A percentile compares a stretch with the other conserved stretches of the same genome.
phyloP scores from a whole-genome alignment of 768 basidiomycete genomes.

The Favolaschia claudopus region DNA sequence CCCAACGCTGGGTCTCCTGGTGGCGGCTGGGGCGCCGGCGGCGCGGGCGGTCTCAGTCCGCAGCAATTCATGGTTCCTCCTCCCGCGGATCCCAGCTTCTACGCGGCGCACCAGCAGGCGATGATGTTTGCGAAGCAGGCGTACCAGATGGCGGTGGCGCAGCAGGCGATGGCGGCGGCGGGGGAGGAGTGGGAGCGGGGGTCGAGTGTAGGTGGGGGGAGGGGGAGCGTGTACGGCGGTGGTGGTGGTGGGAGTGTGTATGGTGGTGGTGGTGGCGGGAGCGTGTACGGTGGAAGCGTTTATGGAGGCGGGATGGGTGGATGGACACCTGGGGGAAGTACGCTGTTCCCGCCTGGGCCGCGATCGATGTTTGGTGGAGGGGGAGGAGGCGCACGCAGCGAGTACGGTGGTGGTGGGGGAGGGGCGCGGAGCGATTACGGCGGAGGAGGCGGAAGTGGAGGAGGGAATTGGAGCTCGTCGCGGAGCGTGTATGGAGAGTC shows the following conservation, averaged over 20 bases:
- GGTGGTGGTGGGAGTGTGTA: conserved; percentile 37
- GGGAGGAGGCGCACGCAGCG: conserved; percentile 65
- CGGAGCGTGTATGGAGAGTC: conserved; percentile 77
- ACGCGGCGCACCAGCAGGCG: conserved; percentile 87
- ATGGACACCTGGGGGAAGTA: conserved; percentile 49
- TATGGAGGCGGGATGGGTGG: conserved; percentile 42
- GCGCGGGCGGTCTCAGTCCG: conserved; percentile 52
- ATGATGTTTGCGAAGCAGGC: conserved; percentile 89
- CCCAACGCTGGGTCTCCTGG: conserved; percentile 11
- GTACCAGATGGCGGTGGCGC: conserved; percentile 89
- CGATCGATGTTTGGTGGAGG: conserved; percentile 68
- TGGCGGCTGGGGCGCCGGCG: conserved; percentile 25
- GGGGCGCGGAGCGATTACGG: conserved; percentile 49
- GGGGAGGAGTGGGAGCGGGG: conserved; percentile 91
- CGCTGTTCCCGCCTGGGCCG: conserved; percentile 57
- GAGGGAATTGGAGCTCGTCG: conserved; percentile 58
- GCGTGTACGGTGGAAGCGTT: conserved; percentile 43
- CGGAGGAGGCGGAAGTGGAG: conserved; percentile 47
- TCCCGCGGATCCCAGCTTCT: conserved; percentile 61
- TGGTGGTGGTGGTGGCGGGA: conserved; percentile 40
- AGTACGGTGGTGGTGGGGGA: conserved; percentile 68
- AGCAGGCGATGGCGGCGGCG: conserved; percentile 89
- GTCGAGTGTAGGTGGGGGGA: conserved; percentile 57
- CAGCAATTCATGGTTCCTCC: conserved; percentile 47
- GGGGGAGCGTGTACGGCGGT: conserved; percentile 32